phyloP scores from a whole-genome alignment of 2,329 filamentous ascomycete genomes.

The Fusarium zealandicum region DNA sequence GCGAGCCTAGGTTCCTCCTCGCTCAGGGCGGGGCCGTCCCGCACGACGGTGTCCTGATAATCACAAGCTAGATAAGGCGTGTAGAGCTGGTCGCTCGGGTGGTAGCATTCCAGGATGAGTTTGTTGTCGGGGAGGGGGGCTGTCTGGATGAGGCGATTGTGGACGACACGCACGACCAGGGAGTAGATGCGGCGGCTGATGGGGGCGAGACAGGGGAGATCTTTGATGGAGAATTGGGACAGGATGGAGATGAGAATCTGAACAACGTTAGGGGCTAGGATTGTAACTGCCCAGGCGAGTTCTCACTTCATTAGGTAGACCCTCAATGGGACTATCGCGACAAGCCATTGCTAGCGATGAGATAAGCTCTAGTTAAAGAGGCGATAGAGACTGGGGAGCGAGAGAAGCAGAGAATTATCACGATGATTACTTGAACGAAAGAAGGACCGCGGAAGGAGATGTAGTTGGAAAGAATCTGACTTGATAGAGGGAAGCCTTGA shows the following conservation, averaged over 20 bases:
- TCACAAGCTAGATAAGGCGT: constrained; percentile 73
- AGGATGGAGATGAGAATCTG: constrained; percentile 42
- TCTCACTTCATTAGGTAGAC: constrained; percentile 31
- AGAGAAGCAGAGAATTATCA: no score
- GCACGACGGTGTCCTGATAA: constrained; percentile 64
- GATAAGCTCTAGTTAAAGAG: neutral
- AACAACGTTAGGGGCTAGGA: neutral
- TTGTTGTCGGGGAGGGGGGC: constrained; percentile 53
- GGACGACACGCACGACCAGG: constrained; percentile 68
- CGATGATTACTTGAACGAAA: no score
- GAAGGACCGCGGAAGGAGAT: no score
- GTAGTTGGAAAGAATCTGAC: no score
- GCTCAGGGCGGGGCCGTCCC: constrained; percentile 14
- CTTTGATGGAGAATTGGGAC: constrained; percentile 54
- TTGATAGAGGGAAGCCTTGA: neutral
- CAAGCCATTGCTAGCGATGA: constrained; percentile 13
- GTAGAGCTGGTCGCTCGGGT: constrained; percentile 71
- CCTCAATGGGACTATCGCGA: constrained; percentile 13
- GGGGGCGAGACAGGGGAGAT: constrained; percentile 63
- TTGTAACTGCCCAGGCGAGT: neutral
- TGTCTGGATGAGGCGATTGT: constrained; percentile 63
- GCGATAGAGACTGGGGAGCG: no score
- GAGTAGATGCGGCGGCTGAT: constrained; percentile 70
- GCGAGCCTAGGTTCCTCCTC: constrained; percentile 36
- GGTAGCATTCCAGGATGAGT: constrained; percentile 80